Conservation (phyloP, 2,329 filamentous ascomycete species). For the Cordyceps javanica region DNA sequence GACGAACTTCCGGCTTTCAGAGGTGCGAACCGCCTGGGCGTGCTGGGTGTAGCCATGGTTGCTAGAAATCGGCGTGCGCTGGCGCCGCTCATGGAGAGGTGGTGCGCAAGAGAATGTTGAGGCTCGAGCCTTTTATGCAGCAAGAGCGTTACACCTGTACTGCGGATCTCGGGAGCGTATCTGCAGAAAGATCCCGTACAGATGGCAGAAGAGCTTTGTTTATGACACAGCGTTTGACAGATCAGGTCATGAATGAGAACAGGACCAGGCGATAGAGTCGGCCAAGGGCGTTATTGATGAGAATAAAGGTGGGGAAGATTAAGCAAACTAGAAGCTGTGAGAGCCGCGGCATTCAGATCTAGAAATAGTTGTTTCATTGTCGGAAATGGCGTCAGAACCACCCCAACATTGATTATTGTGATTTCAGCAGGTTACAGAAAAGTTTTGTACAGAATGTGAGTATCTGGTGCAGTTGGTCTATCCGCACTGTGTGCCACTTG, state of each 20-base stretch:
- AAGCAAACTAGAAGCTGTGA: neutral
- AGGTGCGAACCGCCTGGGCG: constrained; percentile 49
- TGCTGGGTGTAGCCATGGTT: constrained; percentile 34
- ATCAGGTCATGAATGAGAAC: too few relatives aligned
- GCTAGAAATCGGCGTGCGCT: constrained; percentile 27
- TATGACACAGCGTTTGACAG: neutral
- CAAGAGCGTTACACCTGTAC: neutral
- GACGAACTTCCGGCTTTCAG: constrained; percentile 34
- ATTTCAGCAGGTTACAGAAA: too few relatives aligned
- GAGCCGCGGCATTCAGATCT: neutral
- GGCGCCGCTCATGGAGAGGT: neutral
- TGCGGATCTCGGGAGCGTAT: neutral
- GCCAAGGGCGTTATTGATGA: neutral
- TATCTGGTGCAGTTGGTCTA: too few relatives aligned
- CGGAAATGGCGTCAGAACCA: too few relatives aligned
- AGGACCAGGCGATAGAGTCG: neutral
- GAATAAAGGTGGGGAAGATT: neutral
- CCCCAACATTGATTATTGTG: too few relatives aligned
- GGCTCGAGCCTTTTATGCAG: constrained; percentile 3
- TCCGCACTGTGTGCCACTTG: too few relatives aligned
- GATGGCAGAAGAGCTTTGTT: neutral
- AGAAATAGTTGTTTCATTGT: too few relatives aligned
- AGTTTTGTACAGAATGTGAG: too few relatives aligned
- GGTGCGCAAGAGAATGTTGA: neutral
- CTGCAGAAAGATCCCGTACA: neutral